These are phyloP conservation scores for Boletus vermiculosoides DNA, from an alignment of 768 basidiomycete species.

Conservation along the genomic window DNA sequence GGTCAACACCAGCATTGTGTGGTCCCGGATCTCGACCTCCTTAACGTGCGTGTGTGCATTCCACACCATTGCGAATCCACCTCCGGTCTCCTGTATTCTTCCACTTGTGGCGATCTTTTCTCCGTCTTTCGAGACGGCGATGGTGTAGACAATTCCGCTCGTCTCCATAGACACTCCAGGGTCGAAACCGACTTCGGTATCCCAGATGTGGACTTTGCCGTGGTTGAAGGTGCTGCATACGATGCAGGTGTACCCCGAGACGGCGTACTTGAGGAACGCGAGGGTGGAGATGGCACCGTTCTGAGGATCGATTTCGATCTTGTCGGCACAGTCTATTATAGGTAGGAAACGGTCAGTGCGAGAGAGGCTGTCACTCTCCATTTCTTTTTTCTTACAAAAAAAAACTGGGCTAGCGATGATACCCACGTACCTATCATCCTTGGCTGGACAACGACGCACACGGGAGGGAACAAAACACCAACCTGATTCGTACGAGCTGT, in stretches of 20 bases:
- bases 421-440: not conserved
- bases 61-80: not conserved
- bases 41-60: not conserved
- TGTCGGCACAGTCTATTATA: not conserved
- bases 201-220: not conserved
- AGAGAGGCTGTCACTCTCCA: not conserved
- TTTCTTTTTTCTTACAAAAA: not conserved
- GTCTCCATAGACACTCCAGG: not conserved
- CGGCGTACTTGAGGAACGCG: not conserved
- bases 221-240: not conserved
- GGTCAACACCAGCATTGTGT: not conserved
- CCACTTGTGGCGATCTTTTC: not conserved
- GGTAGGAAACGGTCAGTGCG: not conserved
- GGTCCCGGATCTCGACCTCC: not conserved
- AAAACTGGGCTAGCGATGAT: not conserved
- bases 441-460: not conserved
- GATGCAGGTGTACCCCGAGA: not conserved
- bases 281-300: not conserved
- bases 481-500: not conserved
- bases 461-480: not conserved
- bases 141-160: not conserved
- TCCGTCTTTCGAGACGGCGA: not conserved
- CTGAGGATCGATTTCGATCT: not conserved
- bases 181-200: not conserved
- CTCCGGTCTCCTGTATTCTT: rapidly evolving